phyloP scores from a whole-genome alignment of 768 basidiomycete genomes.

The Clathrus columnatus region DNA sequence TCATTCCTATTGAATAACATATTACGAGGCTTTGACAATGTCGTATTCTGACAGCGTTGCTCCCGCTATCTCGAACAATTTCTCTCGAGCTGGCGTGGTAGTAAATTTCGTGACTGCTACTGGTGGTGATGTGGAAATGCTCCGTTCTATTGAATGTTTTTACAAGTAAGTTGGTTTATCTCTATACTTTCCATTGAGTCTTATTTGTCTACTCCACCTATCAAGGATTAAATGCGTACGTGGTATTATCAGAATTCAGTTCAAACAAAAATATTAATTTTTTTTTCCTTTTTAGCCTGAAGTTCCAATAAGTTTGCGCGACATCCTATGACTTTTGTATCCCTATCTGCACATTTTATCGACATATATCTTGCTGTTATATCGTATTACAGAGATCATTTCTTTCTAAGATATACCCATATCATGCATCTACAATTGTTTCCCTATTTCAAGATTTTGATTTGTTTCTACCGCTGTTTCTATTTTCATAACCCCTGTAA shows the following conservation, averaged over 20 bases:
- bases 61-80: conserved; percentile 76
- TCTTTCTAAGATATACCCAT: conserved; percentile 58
- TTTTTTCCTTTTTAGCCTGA: conserved; percentile 61
- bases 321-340: conserved; percentile 79
- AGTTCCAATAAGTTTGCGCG: conserved; percentile 84
- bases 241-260: conserved; percentile 7
- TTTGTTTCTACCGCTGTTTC: conserved; percentile 32
- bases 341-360: conserved; percentile 48
- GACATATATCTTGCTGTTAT: conserved; percentile 35
- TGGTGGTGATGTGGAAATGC: conserved; percentile 97
- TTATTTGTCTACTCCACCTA: conserved; percentile 12
- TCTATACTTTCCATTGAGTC: conserved; percentile 18
- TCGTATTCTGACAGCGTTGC: conserved; percentile 49
- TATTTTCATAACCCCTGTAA: conserved; percentile 59
- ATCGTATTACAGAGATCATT: conserved; percentile 37
- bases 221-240: conserved; percentile 83
- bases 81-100: conserved; percentile 82
- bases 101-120: conserved; percentile 97
- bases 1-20: conserved; percentile 13
- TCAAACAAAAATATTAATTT: conserved; percentile 17
- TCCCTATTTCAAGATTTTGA: conserved; percentile 40
- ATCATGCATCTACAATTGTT: conserved; percentile 53
- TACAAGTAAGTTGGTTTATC: conserved; percentile 61
- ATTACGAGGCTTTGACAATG: conserved; percentile 6
- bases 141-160: conserved; percentile 96